Evolutionary conservation across 805 yeast species (phyloP), one percentile per base, ranked within the genome.

Genomic region (Ogataea nitratoaversa): DNA sequence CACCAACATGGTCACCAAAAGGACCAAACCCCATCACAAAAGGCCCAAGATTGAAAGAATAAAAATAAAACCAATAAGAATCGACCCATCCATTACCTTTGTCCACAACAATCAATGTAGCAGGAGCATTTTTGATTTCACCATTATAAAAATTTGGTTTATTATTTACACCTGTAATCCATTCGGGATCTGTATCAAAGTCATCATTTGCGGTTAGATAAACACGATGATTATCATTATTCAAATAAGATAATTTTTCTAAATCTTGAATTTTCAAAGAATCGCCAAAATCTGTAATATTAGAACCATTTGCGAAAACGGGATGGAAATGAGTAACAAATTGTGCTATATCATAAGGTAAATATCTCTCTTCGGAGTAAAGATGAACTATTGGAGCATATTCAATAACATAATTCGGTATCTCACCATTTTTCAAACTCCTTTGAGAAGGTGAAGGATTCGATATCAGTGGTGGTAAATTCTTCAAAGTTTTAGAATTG

Each of bases 1-100:
- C 99, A 6, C 98, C 99, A 25, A 93, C 79, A 57, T 91, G 99
- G 59, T 91, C 85, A 0, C 99, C 99, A 68, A 84, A 93, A 0
- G 99, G 99, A 0, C 99, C 99, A 28, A 77, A 75, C 3, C 98
- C 98, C 97, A 91, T 89, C 8, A 91, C 97, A 64, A 82, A 91
- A 0, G 99, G 97, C 0, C 99, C 99, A 48, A 86, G 68, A 58
- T 91, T 91, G 68, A 91, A 91, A 2, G 95, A 83, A 59, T 93
- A 91, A 57, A 91, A 91, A 57, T 87, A 90, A 60, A 91, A 93
- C 97, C 98, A 91, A 59, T 77, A 91, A 0, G 97, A 87, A 59
- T 91, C 99, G 0, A 90, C 84, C 87, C 93, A 82, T 3, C 95
- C 96, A 50, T 88, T 84, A 2, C 96, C 96, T 58, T 89, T 90